Conservation (phyloP, 202 grass and related monocot species). For the Hordeum pubiflorum region DNA sequence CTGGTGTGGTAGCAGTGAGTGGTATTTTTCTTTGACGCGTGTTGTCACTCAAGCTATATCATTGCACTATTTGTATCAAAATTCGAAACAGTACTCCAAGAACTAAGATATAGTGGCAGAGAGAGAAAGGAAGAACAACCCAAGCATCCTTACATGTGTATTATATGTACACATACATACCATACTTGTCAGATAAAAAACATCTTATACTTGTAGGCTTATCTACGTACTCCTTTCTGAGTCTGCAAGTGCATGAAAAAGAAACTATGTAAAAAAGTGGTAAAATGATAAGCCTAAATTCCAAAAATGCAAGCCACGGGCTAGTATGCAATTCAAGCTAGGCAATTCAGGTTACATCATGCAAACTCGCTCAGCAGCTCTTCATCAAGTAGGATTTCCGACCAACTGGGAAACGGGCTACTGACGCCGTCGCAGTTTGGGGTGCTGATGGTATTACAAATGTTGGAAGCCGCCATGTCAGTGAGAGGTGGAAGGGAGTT, state of each 20-base stretch:
- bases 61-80: neutral
- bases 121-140: neutral
- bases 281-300: constrained; percentile 4
- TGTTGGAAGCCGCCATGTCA: constrained; percentile 29
- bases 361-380: constrained; percentile 35
- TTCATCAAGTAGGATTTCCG: constrained; percentile 56
- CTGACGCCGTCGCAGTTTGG: constrained; percentile 27
- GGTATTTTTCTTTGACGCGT: neutral
- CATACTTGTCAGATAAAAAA: neutral
- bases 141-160: constrained; percentile 15
- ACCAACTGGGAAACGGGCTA: constrained; percentile 37
- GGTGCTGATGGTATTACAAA: constrained; percentile 28
- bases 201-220: neutral
- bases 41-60: neutral
- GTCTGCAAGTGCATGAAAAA: constrained; percentile 19
- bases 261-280: neutral
- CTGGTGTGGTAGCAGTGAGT: neutral
- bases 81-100: neutral
- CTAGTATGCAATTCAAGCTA: neutral
- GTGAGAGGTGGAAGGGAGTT: constrained; percentile 46
- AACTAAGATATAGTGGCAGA: neutral
- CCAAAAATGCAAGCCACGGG: neutral
- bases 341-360: constrained; percentile 11
- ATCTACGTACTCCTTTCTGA: constrained; percentile 12
- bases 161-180: constrained; percentile 29